A percentile compares a stretch with the other conserved stretches of the same genome.
phyloP scores from a whole-genome alignment of 306 rosid species.

The Crotalaria pallida region DNA sequence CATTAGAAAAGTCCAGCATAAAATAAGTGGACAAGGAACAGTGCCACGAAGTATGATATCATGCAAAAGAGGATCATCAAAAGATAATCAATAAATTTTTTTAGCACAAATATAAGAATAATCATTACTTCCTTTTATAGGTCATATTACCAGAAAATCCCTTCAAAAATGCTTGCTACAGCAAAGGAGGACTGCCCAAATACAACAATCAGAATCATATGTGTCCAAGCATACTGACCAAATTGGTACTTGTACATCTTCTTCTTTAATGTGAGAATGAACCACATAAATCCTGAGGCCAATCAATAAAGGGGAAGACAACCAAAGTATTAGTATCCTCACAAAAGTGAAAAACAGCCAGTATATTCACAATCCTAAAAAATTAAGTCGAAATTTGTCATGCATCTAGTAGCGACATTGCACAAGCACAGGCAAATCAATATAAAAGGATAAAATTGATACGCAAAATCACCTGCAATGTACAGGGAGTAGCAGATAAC shows the following conservation, averaged over 20 bases:
- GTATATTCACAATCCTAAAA: constrained; percentile 5
- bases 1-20: background rate
- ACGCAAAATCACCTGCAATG: constrained; percentile 62
- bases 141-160: constrained; percentile 73
- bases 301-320: constrained; percentile 29
- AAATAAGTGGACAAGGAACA: constrained; percentile 2
- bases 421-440: constrained; percentile 13
- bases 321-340: constrained; percentile 17
- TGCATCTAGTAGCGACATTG: constrained; percentile 19
- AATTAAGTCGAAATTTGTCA: constrained; percentile 4
- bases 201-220: constrained; percentile 93
- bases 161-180: constrained; percentile 96
- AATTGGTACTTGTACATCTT: constrained; percentile 99
- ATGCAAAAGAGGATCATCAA: constrained; percentile 11
- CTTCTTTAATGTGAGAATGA: constrained; percentile 93
- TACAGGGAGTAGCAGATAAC: constrained; percentile 84
- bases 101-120: background rate
- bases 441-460: constrained; percentile 2
- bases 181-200: constrained; percentile 95
- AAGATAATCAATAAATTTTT: background rate
- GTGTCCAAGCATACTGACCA: constrained; percentile 99
- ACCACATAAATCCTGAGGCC: constrained; percentile 94
- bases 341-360: background rate
- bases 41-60: background rate
- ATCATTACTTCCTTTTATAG: constrained; percentile 12